Evolutionary conservation across 805 yeast genomes (phyloP).

Genomic region (Schwanniomyces yamadae): DNA sequence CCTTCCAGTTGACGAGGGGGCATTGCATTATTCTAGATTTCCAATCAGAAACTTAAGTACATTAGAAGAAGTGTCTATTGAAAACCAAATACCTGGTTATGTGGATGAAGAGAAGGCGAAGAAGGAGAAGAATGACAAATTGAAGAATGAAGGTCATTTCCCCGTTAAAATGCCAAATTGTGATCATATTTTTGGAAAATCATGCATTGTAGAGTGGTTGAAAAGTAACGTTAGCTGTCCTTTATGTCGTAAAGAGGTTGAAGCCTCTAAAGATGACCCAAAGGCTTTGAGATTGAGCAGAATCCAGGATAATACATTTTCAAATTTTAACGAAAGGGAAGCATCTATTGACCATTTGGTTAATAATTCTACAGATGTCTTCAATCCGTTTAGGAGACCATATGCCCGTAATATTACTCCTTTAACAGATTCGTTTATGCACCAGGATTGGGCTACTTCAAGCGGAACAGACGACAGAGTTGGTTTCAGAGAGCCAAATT

Average conservation of each 20-base stretch:
- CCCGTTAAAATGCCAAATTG: conserved; percentile 44
- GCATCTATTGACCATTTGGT: conserved; percentile 23
- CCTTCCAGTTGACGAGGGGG: conserved; percentile 30
- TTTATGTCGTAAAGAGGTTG: conserved; percentile 39
- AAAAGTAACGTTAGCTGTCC: conserved; percentile 41
- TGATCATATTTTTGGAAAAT: conserved; percentile 39
- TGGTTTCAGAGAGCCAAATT: conserved; percentile 19
- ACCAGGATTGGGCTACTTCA: conserved; percentile 34
- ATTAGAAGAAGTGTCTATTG: conserved; percentile 14
- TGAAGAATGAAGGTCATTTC: conserved; percentile 22
- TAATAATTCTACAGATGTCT: conserved; percentile 34
- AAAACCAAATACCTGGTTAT: conserved; percentile 30
- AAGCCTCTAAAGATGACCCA: conserved; percentile 20
- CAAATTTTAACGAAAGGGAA: conserved; percentile 18
- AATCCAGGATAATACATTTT: conserved; percentile 12
- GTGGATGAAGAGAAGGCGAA: conserved; percentile 13
- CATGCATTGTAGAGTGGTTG: conserved; percentile 43
- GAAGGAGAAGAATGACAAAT: conserved; percentile 9
- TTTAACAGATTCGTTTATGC: conserved; percentile 36
- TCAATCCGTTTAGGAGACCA: conserved; percentile 37
- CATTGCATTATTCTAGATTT: conserved; percentile 22
- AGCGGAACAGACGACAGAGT: conserved; percentile 10
- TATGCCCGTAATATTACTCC: conserved; percentile 36
- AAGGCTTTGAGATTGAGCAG: conserved; percentile 11
- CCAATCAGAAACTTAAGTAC: conserved; percentile 26